Evolutionary conservation across 768 basidiomycete species (phyloP).

Genomic region (Auriscalpium microsporum): DNA sequence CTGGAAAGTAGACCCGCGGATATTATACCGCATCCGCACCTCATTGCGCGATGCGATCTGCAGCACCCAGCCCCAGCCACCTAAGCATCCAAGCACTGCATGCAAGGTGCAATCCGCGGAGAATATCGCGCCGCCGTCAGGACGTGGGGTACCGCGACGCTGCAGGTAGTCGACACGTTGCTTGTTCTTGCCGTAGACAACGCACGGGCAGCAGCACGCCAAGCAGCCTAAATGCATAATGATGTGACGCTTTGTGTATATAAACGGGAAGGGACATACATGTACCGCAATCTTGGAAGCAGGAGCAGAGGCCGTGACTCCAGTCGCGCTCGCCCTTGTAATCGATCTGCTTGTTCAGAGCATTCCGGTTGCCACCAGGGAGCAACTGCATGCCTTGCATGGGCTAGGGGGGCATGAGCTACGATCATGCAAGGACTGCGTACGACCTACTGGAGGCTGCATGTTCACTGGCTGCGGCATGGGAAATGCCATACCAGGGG

Average conservation of each 20-base stretch:
- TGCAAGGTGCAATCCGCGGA: not conserved
- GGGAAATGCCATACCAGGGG: too few relatives aligned
- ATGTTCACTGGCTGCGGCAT: not conserved
- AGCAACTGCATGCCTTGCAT: not conserved
- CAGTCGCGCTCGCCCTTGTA: not conserved
- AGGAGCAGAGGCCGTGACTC: not conserved
- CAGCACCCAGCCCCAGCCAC: not conserved
- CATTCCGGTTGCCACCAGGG: not conserved
- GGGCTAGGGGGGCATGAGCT: not conserved
- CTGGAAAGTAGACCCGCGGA: not conserved
- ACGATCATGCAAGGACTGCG: not conserved
- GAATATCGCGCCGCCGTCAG: conserved; percentile 14
- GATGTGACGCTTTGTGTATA: too few relatives aligned
- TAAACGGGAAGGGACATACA: not conserved
- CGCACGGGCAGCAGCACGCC: conserved; percentile 31
- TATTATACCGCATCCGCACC: not conserved
- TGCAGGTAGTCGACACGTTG: conserved; percentile 27
- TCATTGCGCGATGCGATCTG: not conserved
- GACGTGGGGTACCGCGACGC: conserved; percentile 25
- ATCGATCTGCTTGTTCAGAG: not conserved
- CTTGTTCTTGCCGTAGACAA: conserved; percentile 30
- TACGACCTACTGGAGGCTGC: not conserved
- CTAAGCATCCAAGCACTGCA: not conserved
- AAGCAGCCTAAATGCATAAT: not conserved
- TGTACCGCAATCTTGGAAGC: not conserved